Evolutionary conservation across 1,139 yeast species (phyloP), one percentile per base, ranked within the genome.

Genomic region (Lodderomyces jiufengensis): DNA sequence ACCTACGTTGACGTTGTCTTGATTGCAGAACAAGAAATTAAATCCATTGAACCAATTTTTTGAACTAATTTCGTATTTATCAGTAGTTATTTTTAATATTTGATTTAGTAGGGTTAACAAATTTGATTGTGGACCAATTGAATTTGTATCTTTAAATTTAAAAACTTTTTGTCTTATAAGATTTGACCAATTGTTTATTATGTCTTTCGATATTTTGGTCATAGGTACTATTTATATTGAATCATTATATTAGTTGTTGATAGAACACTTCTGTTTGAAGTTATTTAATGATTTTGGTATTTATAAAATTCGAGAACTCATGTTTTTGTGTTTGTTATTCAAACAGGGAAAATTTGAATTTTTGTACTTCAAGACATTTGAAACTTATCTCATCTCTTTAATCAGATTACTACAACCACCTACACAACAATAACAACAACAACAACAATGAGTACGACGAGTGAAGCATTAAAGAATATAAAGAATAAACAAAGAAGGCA

Each of bases 401-500:
- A 10, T 14, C 15, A n/a, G 20, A 13, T 12, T 5, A 6, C 28
- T 8, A 5, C 5, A 5, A 12, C 13, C 23, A 22, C 5, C 32
- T 20, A 21, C 18, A 11, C 18, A n/a, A 14, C 12, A 15, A 14
- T 13, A 8, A 8, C 24, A n/a, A 14, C 15, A n/a, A 32, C 29
- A 33, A 37, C 24, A 20, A 40, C 31, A 38, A 28, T 31, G 47
- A 46, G 52, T 36, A 32, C 26, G 14, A 50, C 63, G 5, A 57
- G 63, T 41, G 67, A 65, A 43, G 61, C 66, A 12, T 52, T 69
- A 25, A 70, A 69, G 54, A 54, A 54, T 41, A 78, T 86, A 41
- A 79, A 74, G 54, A 87, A 87, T 63, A 87, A 85, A 61, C 79
- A 80, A 49, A 76, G 78, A 52, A 77, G 97, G 47, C 95, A 85